phyloP scores from a whole-genome alignment of 257 asterid species.

The Perilla frutescens region DNA sequence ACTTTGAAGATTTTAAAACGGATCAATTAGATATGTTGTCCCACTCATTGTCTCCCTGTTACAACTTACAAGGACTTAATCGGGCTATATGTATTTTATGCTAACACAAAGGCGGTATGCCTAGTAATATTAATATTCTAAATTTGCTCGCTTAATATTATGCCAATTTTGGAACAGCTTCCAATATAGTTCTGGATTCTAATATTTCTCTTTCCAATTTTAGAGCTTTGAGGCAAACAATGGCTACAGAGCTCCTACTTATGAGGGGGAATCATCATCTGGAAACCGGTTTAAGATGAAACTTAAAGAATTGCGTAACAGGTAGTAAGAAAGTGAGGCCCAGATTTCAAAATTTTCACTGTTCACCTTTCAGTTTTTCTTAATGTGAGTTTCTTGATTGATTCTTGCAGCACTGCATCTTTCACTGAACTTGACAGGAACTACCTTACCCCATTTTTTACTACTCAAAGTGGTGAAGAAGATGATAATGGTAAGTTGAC shows the following conservation, averaged over 20 bases:
- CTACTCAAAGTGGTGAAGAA: constrained; percentile 84
- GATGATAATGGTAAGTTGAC: constrained; percentile 71
- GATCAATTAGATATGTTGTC: constrained; percentile 19
- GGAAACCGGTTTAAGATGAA: constrained; percentile 92
- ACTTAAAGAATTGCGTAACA: constrained; percentile 85
- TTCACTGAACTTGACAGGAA: constrained; percentile 91
- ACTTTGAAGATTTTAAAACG: neutral
- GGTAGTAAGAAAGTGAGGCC: constrained; percentile 47
- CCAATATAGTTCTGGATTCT: constrained; percentile 20
- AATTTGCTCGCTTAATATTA: constrained; percentile 8
- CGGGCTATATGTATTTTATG: constrained; percentile 8
- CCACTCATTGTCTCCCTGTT: constrained; percentile 12
- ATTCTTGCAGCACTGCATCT: constrained; percentile 78
- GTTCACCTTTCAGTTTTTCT: neutral
- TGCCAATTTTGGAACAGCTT: constrained; percentile 1
- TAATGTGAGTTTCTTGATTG: constrained; percentile 33
- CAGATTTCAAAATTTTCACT: neutral
- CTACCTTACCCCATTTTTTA: constrained; percentile 97
- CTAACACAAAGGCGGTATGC: constrained; percentile 9
- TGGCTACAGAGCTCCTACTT: constrained; percentile 82
- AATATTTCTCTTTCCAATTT: constrained; percentile 30
- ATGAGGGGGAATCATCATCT: constrained; percentile 82
- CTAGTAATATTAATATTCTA: neutral
- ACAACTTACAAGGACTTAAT: neutral
- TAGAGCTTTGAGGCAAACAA: constrained; percentile 76